These are phyloP conservation scores for Dioscorea alata DNA, from an alignment of 106 monocot genomes.

Conservation along the genomic window DNA sequence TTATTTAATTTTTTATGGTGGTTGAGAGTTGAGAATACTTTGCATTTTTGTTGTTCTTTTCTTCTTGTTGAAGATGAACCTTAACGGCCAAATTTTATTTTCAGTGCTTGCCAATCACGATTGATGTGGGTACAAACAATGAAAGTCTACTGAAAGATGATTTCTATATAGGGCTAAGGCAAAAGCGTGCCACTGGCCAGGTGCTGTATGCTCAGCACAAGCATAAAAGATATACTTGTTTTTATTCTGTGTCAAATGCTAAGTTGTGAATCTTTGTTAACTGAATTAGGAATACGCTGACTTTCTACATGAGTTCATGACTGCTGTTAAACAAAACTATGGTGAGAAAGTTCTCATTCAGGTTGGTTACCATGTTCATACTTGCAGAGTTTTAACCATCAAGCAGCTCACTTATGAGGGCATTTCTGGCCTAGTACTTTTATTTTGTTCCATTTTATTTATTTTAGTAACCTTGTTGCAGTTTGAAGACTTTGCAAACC, in stretches of 20 bases:
- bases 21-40: not conserved
- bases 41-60: no score
- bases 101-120: slow-evolving; percentile 85
- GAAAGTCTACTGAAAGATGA: slow-evolving; percentile 71
- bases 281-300: slow-evolving; percentile 71
- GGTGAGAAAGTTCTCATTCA: slow-evolving; percentile 86
- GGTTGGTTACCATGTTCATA: slow-evolving; percentile 21
- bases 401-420: not conserved
- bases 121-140: slow-evolving; percentile 96
- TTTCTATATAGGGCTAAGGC: slow-evolving; percentile 83
- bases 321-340: slow-evolving; percentile 86
- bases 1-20: not conserved
- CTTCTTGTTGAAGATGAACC: not conserved
- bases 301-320: slow-evolving; percentile 82
- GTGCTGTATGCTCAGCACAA: slow-evolving; percentile 12
- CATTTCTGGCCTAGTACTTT: no score
- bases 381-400: not conserved
- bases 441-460: no score
- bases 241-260: slow-evolving; percentile 6
- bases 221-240: not conserved
- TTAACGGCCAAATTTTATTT: not conserved
- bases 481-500: slow-evolving; percentile 98
- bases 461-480: slow-evolving; percentile 11
- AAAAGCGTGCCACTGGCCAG: slow-evolving; percentile 75
- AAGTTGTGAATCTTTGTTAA: slow-evolving; percentile 3